Evolutionary conservation across 768 basidiomycete species (phyloP).

Genomic region (Cyclocybe aegerita): DNA sequence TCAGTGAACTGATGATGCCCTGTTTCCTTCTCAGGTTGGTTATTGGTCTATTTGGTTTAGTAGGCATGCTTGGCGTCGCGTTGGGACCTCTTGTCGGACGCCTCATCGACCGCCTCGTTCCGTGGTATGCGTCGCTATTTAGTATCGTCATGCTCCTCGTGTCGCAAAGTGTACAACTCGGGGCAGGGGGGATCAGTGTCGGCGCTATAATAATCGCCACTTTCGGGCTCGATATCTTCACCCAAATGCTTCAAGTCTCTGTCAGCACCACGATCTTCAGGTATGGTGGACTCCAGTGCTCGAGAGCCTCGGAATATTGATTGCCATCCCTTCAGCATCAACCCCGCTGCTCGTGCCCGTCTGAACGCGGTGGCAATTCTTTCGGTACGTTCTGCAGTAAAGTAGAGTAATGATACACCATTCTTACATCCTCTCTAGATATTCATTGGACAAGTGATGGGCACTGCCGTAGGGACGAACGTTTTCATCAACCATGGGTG

Average conservation of each 20-base stretch:
- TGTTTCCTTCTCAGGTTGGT: constrained; percentile 31
- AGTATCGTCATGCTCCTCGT: constrained; percentile 45
- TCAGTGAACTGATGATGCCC: background rate
- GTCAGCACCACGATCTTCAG: constrained; percentile 58
- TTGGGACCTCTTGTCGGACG: constrained; percentile 70
- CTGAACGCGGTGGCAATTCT: constrained; percentile 78
- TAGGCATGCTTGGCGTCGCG: constrained; percentile 71
- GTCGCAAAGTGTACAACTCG: constrained; percentile 65
- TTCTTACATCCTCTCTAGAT: constrained; percentile 30
- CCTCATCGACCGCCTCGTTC: constrained; percentile 66
- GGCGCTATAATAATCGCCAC: constrained; percentile 69
- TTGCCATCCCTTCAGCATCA: constrained; percentile 30
- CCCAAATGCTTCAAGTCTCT: constrained; percentile 75
- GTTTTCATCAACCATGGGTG: constrained; percentile 73
- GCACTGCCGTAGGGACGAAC: constrained; percentile 71
- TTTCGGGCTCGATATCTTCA: constrained; percentile 70
- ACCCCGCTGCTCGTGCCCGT: constrained; percentile 55
- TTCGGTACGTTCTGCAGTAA: constrained; percentile 40
- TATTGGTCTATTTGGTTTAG: constrained; percentile 74
- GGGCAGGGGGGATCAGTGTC: constrained; percentile 67
- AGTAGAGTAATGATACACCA: background rate
- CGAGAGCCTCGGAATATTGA: constrained; percentile 2
- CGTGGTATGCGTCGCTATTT: constrained; percentile 75
- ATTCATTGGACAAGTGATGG: constrained; percentile 82
- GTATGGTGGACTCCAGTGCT: constrained; percentile 27